Evolutionary conservation across 2,329 filamentous ascomycete genomes (phyloP).

Genomic region (Cladosporium cucumerinum): DNA sequence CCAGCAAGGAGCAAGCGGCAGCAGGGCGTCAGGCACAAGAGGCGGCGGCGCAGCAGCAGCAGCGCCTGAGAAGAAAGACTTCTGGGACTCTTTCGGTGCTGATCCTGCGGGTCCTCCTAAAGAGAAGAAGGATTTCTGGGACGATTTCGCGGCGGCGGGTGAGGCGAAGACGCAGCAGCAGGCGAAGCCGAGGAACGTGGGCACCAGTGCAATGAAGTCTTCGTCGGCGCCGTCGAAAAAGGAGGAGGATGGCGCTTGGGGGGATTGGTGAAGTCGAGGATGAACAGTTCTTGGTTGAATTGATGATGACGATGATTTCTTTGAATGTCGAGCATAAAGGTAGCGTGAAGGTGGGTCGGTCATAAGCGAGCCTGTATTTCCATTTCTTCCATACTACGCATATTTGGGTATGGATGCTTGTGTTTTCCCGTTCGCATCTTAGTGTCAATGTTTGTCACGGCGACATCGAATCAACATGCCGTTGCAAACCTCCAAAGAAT

Average conservation of each 20-base stretch:
- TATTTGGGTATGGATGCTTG: background rate
- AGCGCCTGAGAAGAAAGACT: conserved; percentile 69
- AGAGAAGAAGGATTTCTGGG: conserved; percentile 55
- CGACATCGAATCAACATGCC: too few relatives aligned
- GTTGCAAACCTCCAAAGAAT: too few relatives aligned
- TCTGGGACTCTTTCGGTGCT: conserved; percentile 88
- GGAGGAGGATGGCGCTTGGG: conserved; percentile 55
- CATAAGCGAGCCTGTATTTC: background rate
- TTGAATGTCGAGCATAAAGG: background rate
- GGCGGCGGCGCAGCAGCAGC: conserved; percentile 48
- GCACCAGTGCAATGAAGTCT: conserved; percentile 61
- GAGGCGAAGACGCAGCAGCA: conserved; percentile 32
- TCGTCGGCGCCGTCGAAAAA: conserved; percentile 30
- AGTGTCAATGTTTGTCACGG: background rate
- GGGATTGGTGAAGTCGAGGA: conserved; percentile 47
- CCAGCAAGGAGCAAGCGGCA: background rate
- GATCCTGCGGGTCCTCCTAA: conserved; percentile 50
- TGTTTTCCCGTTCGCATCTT: background rate
- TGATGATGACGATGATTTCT: background rate
- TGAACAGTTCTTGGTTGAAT: background rate
- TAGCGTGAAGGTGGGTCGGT: background rate
- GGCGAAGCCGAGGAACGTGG: conserved; percentile 50
- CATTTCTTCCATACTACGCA: background rate
- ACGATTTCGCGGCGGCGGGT: conserved; percentile 42
- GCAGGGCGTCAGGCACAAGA: conserved; percentile 15